A percentile compares a stretch with the other conserved stretches of the same genome.
Evolutionary conservation across 768 basidiomycete species (phyloP).

Genomic region (Dendrothele bispora): DNA sequence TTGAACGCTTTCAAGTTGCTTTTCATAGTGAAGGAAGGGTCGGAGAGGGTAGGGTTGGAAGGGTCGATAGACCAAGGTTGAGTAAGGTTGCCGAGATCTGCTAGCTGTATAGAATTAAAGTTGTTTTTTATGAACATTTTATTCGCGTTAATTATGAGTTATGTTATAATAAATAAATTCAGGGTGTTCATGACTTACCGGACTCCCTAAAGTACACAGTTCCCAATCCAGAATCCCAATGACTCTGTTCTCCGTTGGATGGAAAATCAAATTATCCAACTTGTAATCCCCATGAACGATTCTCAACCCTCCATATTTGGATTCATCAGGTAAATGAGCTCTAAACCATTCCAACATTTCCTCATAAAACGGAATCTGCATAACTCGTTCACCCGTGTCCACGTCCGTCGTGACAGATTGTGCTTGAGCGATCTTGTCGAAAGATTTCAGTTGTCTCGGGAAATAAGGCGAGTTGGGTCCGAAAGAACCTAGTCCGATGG

Average conservation of each 20-base stretch:
- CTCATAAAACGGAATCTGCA: slow-evolving; percentile 73
- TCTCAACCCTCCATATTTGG: slow-evolving; percentile 61
- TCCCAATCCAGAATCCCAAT: slow-evolving; percentile 99
- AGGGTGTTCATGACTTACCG: slow-evolving; percentile 63
- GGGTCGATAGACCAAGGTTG: slow-evolving; percentile 74
- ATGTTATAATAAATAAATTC: no score
- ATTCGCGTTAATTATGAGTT: not conserved
- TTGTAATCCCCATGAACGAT: slow-evolving; percentile 99
- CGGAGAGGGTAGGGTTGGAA: no score
- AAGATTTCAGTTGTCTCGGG: slow-evolving; percentile 89
- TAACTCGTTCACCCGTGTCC: slow-evolving; percentile 58
- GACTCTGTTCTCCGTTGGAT: slow-evolving; percentile 86
- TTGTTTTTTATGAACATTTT: not conserved
- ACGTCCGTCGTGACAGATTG: slow-evolving; percentile 72
- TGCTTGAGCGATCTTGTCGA: slow-evolving; percentile 76
- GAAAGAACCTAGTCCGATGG: slow-evolving; percentile 68
- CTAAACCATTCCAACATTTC: slow-evolving; percentile 79
- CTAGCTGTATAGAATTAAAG: slow-evolving; percentile 46
- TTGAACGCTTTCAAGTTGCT: slow-evolving; percentile 75
- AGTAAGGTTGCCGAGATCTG: slow-evolving; percentile 89
- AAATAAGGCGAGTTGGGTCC: slow-evolving; percentile 82
- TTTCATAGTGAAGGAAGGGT: no score
- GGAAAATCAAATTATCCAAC: slow-evolving; percentile 95
- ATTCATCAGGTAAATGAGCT: slow-evolving; percentile 74
- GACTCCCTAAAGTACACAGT: slow-evolving; percentile 90